Base-by-base conservation (phyloP, 208 protist species). In the Kentomonas sorsogonicus region DNA sequence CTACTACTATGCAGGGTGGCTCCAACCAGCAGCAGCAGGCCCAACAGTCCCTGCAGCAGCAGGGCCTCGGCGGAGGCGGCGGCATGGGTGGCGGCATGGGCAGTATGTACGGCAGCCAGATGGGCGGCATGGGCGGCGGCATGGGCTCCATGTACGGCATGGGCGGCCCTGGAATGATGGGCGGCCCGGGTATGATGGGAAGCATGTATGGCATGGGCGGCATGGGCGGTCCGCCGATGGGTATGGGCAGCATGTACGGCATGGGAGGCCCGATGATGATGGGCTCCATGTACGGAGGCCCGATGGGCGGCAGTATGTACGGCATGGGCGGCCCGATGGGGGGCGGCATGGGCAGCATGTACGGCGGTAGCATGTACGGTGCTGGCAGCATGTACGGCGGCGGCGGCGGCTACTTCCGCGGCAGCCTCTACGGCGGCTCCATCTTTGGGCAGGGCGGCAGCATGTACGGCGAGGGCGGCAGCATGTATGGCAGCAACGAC, bases 361-460 rank as follows among this genome's bases (percentile, higher is more conserved):
- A 62, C 58, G 58, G 65, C 33, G 44, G 30, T 30, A 53, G 45
- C 48, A 43, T 43, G 55, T 20, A 22, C 38, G 40, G 46, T 5
- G 62, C 50, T 15, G 61, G 61, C 20, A 66, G 63, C 43, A 68
- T 73, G 26, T 58, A 50, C 47, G 50, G 57, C 46, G 62, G 60
- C 23, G 52, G 47, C 9, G 53, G 65, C 38, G 47, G 64, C 57
- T 59, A 55, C 48, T 77, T 75, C 18, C 54, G 45, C 27, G 66
- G 69, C 36, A 71, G 58, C 25, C 48, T 81, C 1, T 77, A 81
- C 52, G 69, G 74, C 41, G 74, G 75, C 25, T 62, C 66, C 36
- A 41, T 74, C 47, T 60, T 66, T 43, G 59, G 63, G 25, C 45
- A 52, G 20, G 66, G 69, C 18, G 74, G 79, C 55, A 74, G 57